Percentiles rank a stretch among this genome's conserved stretches.
Evolutionary conservation across 352 stramenopile species (phyloP).

Genomic region (Globisporangium mamillatum): DNA sequence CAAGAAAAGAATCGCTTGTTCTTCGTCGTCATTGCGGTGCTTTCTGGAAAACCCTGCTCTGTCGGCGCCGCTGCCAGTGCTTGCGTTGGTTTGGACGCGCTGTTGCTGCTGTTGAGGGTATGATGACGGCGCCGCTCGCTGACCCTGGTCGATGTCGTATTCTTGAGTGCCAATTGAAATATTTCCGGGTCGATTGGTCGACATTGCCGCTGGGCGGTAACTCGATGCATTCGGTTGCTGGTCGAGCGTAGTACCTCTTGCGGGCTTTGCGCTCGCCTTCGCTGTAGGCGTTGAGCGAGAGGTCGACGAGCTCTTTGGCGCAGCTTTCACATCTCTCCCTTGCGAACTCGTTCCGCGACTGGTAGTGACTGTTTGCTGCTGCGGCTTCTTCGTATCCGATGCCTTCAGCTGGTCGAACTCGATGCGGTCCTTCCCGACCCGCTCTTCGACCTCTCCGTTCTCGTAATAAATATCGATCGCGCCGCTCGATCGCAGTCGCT

Average conservation of each 20-base stretch:
- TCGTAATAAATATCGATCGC: constrained; percentile 53
- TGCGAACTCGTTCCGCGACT: constrained; percentile 2
- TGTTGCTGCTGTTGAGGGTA: constrained; percentile 2
- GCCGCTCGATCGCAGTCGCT: constrained; percentile 43
- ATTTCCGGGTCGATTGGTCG: not conserved
- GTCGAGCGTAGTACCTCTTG: not conserved
- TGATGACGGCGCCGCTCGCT: not conserved
- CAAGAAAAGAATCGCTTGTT: constrained; percentile 12
- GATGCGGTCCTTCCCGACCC: constrained; percentile 39
- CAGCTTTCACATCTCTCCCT: constrained; percentile 8
- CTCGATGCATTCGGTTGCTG: not conserved
- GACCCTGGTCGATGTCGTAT: not conserved
- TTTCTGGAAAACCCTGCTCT: not conserved
- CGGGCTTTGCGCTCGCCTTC: constrained; percentile 10
- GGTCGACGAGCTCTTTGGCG: constrained; percentile 12
- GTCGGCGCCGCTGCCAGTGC: not conserved
- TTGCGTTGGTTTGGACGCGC: not conserved
- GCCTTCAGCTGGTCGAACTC: constrained; percentile 7
- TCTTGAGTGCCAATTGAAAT: not conserved
- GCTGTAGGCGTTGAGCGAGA: constrained; percentile 2
- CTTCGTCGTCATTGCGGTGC: constrained; percentile 2
- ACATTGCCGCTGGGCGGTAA: not conserved
- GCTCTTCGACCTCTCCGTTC: constrained; percentile 48
- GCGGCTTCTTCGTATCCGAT: constrained; percentile 4
- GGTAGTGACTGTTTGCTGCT: not conserved